Conservation (phyloP, 768 basidiomycete genomes). For the Cubamyces sp. region DNA sequence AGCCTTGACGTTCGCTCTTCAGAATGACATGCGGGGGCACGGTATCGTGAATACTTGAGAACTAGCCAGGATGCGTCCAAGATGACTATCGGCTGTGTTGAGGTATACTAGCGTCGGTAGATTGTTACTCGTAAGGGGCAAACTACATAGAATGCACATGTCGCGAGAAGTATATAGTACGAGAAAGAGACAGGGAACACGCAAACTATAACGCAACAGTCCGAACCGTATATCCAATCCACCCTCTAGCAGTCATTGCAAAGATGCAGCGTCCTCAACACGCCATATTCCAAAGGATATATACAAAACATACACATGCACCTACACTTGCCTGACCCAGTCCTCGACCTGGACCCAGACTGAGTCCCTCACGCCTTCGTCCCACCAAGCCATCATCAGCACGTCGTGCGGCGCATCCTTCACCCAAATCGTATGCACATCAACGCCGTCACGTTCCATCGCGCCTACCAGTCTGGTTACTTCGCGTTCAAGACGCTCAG, state of each 20-base stretch:
- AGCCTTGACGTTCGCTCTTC: neutral
- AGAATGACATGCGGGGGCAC: neutral
- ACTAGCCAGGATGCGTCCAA: neutral
- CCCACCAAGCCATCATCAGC: slow-evolving; percentile 53
- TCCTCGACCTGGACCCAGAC: slow-evolving; percentile 43
- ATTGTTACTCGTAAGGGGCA: no score
- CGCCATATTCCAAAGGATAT: neutral
- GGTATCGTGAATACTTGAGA: no score
- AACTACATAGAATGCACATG: no score
- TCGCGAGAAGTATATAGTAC: no score
- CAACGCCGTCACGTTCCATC: slow-evolving; percentile 35
- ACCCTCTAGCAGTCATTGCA: neutral
- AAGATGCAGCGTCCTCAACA: neutral
- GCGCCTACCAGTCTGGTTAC: slow-evolving; percentile 44
- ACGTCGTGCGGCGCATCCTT: slow-evolving; percentile 46
- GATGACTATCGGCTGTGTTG: no score
- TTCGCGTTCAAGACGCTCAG: slow-evolving; percentile 54
- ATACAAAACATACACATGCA: neutral
- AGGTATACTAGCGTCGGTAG: no score
- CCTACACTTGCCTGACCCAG: slow-evolving; percentile 35
- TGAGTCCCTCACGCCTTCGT: slow-evolving; percentile 40
- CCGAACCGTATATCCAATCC: no score
- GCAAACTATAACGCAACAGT: no score
- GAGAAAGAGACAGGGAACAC: no score
- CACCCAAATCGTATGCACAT: slow-evolving; percentile 33